A percentile compares a stretch with the other conserved stretches of the same genome.
phyloP scores from a whole-genome alignment of 2,329 filamentous ascomycete species.

The Ophiostoma himal-ulmi region DNA sequence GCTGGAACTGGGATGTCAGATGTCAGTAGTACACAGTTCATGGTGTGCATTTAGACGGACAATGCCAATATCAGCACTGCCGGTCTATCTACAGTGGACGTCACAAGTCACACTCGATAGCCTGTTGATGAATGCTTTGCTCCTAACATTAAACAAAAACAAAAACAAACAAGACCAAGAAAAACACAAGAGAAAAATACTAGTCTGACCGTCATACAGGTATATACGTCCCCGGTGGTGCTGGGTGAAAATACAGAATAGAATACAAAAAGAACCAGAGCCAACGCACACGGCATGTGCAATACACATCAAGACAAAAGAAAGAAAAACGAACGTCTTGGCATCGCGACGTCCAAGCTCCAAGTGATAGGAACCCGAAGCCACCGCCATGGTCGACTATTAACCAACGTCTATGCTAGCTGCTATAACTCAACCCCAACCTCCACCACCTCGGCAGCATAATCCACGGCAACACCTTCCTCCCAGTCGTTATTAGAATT shows the following conservation, averaged over 20 bases:
- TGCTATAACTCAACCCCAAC: background rate
- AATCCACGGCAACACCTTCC: no score
- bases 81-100: background rate
- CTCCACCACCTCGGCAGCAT: background rate
- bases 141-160: background rate
- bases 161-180: background rate
- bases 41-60: no score
- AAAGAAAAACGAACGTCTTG: background rate
- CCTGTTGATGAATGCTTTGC: background rate
- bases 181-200: background rate
- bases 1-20: background rate
- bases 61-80: no score
- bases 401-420: background rate
- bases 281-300: background rate
- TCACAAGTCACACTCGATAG: background rate
- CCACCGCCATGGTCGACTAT: background rate
- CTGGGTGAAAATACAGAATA: constrained; percentile 17
- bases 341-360: background rate
- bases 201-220: background rate
- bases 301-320: constrained; percentile 8
- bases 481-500: background rate
- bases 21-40: background rate
- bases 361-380: background rate
- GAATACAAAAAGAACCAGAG: constrained; percentile 18
- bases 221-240: constrained; percentile 15